Evolutionary conservation across 2,329 filamentous ascomycete species (phyloP).

Genomic region (Trichophyton rubrum): DNA sequence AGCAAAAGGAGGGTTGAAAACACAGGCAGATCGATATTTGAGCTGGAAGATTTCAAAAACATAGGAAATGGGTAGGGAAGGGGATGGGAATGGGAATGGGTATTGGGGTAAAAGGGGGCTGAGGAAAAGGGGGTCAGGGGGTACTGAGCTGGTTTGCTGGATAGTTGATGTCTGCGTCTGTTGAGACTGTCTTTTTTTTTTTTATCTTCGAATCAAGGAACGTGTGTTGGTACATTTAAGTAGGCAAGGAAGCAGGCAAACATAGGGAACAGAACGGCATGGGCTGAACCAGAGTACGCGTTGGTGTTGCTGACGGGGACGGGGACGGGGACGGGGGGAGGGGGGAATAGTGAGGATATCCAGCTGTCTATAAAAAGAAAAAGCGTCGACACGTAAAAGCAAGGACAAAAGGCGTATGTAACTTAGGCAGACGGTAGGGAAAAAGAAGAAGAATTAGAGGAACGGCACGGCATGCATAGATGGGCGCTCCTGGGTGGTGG

Average conservation of each 20-base stretch:
- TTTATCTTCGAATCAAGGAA: not conserved
- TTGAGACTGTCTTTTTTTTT: not conserved
- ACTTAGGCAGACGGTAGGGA: not conserved
- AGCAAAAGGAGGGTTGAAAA: not conserved
- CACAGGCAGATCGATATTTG: not conserved
- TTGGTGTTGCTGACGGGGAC: too few species aligned
- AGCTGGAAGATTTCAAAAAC: not conserved
- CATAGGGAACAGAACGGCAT: not conserved
- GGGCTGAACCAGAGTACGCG: not conserved
- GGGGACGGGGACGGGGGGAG: not conserved
- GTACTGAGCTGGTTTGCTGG: not conserved
- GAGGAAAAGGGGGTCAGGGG: not conserved
- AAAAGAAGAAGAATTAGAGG: not conserved
- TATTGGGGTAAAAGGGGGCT: too few species aligned
- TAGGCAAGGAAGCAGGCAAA: too few species aligned
- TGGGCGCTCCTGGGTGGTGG: not conserved
- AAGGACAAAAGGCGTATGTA: not conserved
- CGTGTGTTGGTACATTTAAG: not conserved
- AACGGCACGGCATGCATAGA: conserved; percentile 1
- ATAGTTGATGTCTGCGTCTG: not conserved
- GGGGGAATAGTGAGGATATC: not conserved
- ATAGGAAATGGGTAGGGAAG: not conserved
- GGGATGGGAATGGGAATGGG: not conserved
- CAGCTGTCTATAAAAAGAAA: not conserved
- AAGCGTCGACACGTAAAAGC: not conserved